Base-by-base conservation (phyloP, 495 filamentous ascomycete species). In the Endocarpon pusillum region DNA sequence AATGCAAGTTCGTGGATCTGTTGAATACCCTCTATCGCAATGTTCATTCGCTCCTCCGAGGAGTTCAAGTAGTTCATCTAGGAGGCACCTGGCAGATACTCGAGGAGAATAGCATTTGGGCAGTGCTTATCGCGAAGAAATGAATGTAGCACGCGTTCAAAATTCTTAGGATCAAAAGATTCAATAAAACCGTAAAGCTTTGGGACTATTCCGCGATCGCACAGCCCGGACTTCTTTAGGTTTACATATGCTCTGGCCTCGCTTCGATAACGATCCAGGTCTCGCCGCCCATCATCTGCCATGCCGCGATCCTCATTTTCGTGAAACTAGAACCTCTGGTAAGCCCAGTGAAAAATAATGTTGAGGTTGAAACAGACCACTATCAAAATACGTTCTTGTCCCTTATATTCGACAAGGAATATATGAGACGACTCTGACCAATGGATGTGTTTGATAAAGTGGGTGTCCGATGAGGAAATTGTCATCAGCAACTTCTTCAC, bases 1-100 rank as follows among this genome's bases (percentile, higher is more conserved):
- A 31, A 15, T 19, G 42, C 42, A n/a, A n/a, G n/a, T 14, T 37
- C 21, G 15, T 42, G 40, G 21, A 45, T 45, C 15, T 42, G 12
- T 9, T 28, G 28, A 26, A 45, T 29, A 10, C 39, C 40, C 10
- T 4, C 16, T 8, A 32, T 26, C 11, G 41, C 12, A 18, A 33
- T 41, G 12, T 40, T 21, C 33, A 44, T 34, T 21, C 41, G 3
- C 19, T 37, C 3, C 24, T 24, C 16, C 15, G 32, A 30, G 22
- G 22, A 44, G 20, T 40, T 41, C 7, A 14, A 10, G 17, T 19
- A 24, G 21, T 41, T 4, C 19, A 41, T 4, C 37, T 32, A 36
- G 19, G 33, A 4, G 21, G 41, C 16, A 19, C 23, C 26, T 12
- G 41, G 38, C 19, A 41, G 40, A 22, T 41, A 41, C 12, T 44